Conservation (phyloP, 176 grass and related monocot species). For the Aegilops tauschii region DNA sequence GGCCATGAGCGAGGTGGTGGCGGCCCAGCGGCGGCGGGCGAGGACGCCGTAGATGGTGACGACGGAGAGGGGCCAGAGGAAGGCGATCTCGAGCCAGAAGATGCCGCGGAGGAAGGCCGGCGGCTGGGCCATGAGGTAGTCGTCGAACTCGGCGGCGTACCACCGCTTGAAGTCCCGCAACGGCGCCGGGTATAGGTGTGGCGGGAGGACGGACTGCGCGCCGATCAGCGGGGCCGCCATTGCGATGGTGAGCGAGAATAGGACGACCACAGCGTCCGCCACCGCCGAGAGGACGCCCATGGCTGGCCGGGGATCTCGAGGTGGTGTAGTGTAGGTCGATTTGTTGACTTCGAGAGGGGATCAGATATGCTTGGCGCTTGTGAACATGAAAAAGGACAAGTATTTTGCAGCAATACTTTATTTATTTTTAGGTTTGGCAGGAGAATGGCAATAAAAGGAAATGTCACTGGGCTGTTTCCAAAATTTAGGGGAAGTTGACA, state of each 20-base stretch:
- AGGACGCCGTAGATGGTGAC: conserved; percentile 59
- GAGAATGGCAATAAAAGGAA: no score
- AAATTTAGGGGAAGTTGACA: no score
- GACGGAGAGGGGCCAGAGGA: conserved; percentile 55
- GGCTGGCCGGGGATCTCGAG: not conserved
- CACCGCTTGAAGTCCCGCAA: conserved; percentile 43
- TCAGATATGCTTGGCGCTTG: no score
- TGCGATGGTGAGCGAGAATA: conserved; percentile 47
- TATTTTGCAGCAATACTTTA: no score
- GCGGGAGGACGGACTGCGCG: conserved; percentile 42
- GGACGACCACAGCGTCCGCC: conserved; percentile 27
- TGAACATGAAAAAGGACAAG: no score
- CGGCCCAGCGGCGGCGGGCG: conserved; percentile 31
- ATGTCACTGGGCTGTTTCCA: no score
- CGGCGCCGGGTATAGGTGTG: conserved; percentile 33
- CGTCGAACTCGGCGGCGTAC: conserved; percentile 43
- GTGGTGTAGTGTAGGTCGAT: not conserved
- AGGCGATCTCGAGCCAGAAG: conserved; percentile 49
- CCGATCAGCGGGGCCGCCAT: conserved; percentile 56
- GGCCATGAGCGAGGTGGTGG: conserved; percentile 60
- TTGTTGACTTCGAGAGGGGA: not conserved
- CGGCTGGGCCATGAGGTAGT: conserved; percentile 52
- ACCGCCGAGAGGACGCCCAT: conserved; percentile 32
- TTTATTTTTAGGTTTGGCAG: no score
- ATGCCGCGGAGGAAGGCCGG: conserved; percentile 63